These are phyloP conservation scores for Basipetospora chlamydospora DNA, from an alignment of 2,329 filamentous ascomycete species.

Conservation along the genomic window DNA sequence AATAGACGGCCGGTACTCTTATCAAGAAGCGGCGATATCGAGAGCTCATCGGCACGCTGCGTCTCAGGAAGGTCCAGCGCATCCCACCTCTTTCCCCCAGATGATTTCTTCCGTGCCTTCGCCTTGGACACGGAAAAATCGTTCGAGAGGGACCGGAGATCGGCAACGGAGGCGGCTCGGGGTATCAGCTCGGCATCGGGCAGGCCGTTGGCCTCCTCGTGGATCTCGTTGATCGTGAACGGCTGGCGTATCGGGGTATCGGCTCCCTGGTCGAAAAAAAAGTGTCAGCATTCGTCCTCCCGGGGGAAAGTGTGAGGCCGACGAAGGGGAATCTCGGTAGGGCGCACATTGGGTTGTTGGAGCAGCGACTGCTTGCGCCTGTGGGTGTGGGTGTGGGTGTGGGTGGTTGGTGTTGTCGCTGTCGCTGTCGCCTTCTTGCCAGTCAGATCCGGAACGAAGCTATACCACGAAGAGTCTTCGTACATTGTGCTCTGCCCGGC, in stretches of 20 bases:
- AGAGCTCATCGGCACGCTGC: background rate
- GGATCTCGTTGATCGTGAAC: constrained; percentile 6
- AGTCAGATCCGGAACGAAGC: constrained; percentile 50
- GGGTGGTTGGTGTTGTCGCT: too few relatives aligned
- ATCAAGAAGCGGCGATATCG: background rate
- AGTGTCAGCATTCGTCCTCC: background rate
- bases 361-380: constrained; percentile 56
- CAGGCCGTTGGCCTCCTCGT: constrained; percentile 39
- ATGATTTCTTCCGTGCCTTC: background rate
- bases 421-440: constrained; percentile 30
- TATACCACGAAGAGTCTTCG: constrained; percentile 68
- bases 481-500: constrained; percentile 49
- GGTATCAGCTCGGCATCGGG: constrained; percentile 50
- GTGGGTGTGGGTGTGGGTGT: constrained; percentile 30
- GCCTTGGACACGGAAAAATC: background rate
- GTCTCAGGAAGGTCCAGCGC: background rate
- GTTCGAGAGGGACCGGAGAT: constrained; percentile 3
- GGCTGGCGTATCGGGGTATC: background rate
- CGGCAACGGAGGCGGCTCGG: constrained; percentile 47
- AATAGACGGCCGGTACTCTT: constrained; percentile 1
- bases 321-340: too few relatives aligned
- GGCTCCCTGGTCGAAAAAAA: background rate
- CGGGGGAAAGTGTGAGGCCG: too few relatives aligned
- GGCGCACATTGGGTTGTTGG: constrained; percentile 46
- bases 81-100: constrained; percentile 1